phyloP scores from a whole-genome alignment of 2,329 filamentous ascomycete genomes.

The Metarhizium humberi region DNA sequence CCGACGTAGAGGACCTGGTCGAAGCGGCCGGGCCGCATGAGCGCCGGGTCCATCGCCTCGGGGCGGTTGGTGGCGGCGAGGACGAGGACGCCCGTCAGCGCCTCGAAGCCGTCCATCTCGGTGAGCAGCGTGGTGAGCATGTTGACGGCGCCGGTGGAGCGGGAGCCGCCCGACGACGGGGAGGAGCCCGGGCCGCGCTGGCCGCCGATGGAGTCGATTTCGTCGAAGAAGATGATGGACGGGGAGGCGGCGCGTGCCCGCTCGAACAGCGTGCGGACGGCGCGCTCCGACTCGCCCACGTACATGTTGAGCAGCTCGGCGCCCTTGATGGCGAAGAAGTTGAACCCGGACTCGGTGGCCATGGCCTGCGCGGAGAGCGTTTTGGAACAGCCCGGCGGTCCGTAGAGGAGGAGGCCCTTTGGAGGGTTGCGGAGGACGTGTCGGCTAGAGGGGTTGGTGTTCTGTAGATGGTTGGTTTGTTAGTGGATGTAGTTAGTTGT shows the following conservation, averaged over 20 bases:
- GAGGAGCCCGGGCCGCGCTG: conserved; percentile 35
- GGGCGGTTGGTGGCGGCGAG: conserved; percentile 89
- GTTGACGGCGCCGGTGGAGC: conserved; percentile 52
- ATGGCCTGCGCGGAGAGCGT: conserved; percentile 86
- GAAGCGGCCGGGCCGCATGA: conserved; percentile 78
- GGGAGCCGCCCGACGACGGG: conserved; percentile 23
- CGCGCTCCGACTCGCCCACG: conserved; percentile 86
- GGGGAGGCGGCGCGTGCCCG: conserved; percentile 79
- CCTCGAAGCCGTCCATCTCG: conserved; percentile 92
- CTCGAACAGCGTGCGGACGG: conserved; percentile 75
- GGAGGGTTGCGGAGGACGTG: conserved; percentile 45
- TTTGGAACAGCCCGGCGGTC: conserved; percentile 90
- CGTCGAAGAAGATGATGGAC: conserved; percentile 94
- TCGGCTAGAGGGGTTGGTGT: conserved; percentile 21
- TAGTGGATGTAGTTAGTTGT: neutral
- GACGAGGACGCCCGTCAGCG: conserved; percentile 72
- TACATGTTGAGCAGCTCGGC: conserved; percentile 95
- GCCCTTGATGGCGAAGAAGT: conserved; percentile 91
- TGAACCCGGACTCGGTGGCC: conserved; percentile 82
- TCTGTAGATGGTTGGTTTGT: neutral
- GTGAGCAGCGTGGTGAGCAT: conserved; percentile 83
- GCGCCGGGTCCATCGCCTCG: conserved; percentile 73
- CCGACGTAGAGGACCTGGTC: conserved; percentile 80
- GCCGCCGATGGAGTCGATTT: conserved; percentile 78
- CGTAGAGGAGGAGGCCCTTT: conserved; percentile 82